Evolutionary conservation across 139 green algal species (phyloP).

Genomic region (Chlamydomonas applanata): DNA sequence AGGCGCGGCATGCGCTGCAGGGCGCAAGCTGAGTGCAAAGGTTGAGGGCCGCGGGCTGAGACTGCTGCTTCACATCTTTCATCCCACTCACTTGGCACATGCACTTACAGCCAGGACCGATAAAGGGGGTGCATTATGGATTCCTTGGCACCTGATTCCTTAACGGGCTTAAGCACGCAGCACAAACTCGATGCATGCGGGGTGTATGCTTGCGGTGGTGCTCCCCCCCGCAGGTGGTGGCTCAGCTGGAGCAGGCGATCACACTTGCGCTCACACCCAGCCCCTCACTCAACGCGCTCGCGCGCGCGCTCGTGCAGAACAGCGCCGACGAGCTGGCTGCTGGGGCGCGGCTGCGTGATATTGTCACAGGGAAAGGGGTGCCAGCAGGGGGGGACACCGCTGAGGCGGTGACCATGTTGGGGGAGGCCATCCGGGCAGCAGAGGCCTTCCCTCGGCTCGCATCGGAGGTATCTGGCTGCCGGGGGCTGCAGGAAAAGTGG

Average conservation of each 20-base stretch:
- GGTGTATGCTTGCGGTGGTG: background rate
- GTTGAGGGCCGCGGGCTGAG: no score
- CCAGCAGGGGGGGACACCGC: constrained; percentile 16
- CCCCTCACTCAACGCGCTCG: constrained; percentile 16
- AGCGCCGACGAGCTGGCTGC: constrained; percentile 52
- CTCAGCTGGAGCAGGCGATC: constrained; percentile 46
- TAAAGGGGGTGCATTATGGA: no score
- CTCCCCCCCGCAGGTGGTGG: constrained; percentile 22
- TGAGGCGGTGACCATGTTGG: constrained; percentile 41
- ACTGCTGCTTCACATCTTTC: no score
- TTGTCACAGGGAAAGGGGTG: constrained; percentile 30
- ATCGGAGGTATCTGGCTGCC: constrained; percentile 45
- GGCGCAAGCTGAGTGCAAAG: no score
- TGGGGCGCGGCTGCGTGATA: constrained; percentile 46
- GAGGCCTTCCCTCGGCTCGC: constrained; percentile 49
- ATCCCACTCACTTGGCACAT: no score
- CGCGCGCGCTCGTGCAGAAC: constrained; percentile 11
- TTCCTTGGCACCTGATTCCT: no score
- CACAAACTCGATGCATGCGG: no score
- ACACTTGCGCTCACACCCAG: constrained; percentile 32
- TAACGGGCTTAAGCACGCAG: no score
- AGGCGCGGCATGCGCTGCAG: no score
- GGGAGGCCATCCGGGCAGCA: constrained; percentile 48
- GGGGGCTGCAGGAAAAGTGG: constrained; percentile 52
- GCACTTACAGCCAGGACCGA: no score